Evolutionary conservation across 768 basidiomycete genomes (phyloP).

Genomic region (Candolleomyces aberdarensis): DNA sequence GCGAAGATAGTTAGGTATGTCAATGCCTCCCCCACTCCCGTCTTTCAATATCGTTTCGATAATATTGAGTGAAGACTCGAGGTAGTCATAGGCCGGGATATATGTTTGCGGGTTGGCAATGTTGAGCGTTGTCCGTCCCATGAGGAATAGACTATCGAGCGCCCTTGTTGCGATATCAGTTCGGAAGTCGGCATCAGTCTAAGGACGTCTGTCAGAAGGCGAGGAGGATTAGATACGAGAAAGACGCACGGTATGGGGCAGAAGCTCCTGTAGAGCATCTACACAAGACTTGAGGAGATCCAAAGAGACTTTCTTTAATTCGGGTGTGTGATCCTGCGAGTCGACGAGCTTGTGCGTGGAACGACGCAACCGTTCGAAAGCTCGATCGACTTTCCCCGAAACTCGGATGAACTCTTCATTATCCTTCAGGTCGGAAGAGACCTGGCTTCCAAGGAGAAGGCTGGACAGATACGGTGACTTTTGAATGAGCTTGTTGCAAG

Average conservation of each 20-base stretch:
- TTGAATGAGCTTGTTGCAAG: conserved; percentile 7
- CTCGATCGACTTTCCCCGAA: conserved; percentile 54
- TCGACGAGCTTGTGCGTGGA: conserved; percentile 49
- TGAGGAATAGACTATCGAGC: conserved; percentile 53
- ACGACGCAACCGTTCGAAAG: conserved; percentile 57
- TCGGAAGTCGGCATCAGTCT: background rate
- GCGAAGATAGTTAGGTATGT: conserved; percentile 55
- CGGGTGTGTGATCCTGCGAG: conserved; percentile 4
- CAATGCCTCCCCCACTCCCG: conserved; percentile 11
- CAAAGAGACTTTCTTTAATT: background rate
- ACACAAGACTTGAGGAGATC: conserved; percentile 10
- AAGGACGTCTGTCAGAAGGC: background rate
- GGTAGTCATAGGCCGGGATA: conserved; percentile 40
- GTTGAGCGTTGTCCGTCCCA: conserved; percentile 44
- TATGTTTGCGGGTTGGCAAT: conserved; percentile 44
- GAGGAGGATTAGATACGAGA: background rate
- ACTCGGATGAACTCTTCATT: conserved; percentile 37
- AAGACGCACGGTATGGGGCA: background rate
- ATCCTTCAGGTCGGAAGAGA: conserved; percentile 1
- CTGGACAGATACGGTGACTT: background rate
- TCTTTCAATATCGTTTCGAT: conserved; percentile 22
- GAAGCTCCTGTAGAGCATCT: background rate
- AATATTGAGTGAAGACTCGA: conserved; percentile 40
- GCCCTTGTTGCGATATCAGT: conserved; percentile 38
- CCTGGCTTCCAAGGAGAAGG: conserved; percentile 11